Evolutionary conservation across 2,329 filamentous ascomycete species (phyloP).

Genomic region (Cryphonectria japonica): DNA sequence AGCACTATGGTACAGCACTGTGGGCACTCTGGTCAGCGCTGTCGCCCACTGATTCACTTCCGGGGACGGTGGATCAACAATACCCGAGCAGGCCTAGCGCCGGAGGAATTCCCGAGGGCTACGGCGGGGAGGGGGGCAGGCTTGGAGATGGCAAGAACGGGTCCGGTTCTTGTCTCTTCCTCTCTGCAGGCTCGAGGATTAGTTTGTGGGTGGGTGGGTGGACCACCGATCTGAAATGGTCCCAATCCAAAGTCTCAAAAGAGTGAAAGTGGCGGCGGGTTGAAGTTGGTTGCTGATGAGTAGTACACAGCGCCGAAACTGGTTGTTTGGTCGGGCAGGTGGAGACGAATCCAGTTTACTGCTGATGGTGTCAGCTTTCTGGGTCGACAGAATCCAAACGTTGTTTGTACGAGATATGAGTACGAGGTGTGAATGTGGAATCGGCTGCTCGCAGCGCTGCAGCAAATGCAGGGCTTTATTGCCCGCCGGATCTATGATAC

Average conservation of each 20-base stretch:
- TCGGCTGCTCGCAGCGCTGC: not conserved
- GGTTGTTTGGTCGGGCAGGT: no score
- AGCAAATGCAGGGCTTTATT: not conserved
- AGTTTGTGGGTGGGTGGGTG: not conserved
- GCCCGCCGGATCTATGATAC: slow-evolving; percentile 3
- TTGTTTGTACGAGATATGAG: not conserved
- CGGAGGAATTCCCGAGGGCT: slow-evolving; percentile 6
- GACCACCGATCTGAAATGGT: not conserved
- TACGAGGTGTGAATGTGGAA: not conserved
- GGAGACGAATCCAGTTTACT: not conserved
- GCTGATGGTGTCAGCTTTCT: slow-evolving; percentile 4
- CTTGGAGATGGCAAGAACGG: not conserved
- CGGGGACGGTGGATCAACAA: slow-evolving; percentile 4
- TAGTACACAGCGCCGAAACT: not conserved
- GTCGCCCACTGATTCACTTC: slow-evolving; percentile 1
- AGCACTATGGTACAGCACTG: slow-evolving; percentile 4
- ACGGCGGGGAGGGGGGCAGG: not conserved
- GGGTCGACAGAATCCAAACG: not conserved
- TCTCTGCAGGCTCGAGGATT: not conserved
- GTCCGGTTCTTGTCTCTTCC: not conserved
- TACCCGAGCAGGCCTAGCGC: slow-evolving; percentile 2
- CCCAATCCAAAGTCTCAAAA: not conserved
- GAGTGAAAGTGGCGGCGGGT: not conserved
- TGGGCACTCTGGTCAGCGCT: not conserved
- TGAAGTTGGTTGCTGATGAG: not conserved